Evolutionary conservation across 169 alveolate genomes (phyloP).

Genomic region (Plasmodium inui): DNA sequence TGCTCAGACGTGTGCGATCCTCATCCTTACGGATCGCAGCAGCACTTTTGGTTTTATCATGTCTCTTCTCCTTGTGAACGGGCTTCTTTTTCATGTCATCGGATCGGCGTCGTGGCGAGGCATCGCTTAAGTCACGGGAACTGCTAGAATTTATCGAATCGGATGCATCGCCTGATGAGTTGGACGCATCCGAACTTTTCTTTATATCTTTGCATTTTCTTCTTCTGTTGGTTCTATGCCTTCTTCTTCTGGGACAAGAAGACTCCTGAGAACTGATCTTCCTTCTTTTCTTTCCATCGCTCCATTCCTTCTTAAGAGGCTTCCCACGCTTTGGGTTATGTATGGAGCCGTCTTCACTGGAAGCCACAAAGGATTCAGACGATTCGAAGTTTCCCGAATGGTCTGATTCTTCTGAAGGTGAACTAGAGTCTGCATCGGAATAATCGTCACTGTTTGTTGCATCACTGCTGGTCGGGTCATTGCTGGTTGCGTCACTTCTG

Average conservation of each 20-base stretch:
- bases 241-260: neutral
- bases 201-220: neutral
- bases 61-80: neutral
- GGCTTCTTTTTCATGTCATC: neutral
- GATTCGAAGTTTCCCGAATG: neutral
- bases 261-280: neutral
- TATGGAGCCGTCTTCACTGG: neutral
- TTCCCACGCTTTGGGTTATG: neutral
- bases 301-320: neutral
- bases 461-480: neutral
- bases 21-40: neutral
- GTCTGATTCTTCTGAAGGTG: neutral
- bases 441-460: neutral
- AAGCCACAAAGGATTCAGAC: neutral
- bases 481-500: no score
- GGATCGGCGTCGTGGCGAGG: neutral
- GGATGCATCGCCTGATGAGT: neutral
- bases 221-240: neutral
- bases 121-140: neutral
- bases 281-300: neutral
- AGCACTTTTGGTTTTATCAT: neutral
- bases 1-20: neutral
- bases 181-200: neutral
- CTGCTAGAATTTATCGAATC: neutral
- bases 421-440: neutral